phyloP scores from a whole-genome alignment of 2,329 filamentous ascomycete genomes.

The Mycosphaerella arachidis region DNA sequence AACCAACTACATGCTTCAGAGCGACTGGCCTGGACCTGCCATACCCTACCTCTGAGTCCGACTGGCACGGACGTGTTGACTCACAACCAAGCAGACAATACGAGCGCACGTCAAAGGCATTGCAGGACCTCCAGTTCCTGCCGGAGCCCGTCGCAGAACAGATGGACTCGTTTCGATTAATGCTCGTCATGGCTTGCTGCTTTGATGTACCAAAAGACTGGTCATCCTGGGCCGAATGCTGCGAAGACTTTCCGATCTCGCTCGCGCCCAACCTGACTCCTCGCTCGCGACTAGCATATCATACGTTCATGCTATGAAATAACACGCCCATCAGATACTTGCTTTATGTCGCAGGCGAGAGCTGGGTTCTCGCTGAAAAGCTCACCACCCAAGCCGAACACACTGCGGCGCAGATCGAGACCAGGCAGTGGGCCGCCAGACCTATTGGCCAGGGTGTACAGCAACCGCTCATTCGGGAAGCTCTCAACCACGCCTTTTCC shows the following conservation, averaged over 20 bases:
- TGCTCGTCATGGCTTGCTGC: constrained; percentile 33
- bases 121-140: constrained; percentile 8
- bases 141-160: constrained; percentile 1
- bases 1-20: constrained; percentile 7
- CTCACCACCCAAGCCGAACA: constrained; percentile 35
- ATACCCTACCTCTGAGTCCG: constrained; percentile 31
- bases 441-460: background rate
- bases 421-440: constrained; percentile 35
- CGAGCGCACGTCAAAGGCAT: constrained; percentile 15
- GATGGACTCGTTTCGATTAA: constrained; percentile 34
- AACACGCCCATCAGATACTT: constrained; percentile 39
- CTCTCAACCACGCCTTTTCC: constrained; percentile 23
- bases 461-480: constrained; percentile 4
- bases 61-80: constrained; percentile 35
- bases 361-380: constrained; percentile 44
- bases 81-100: background rate
- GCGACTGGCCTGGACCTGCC: constrained; percentile 33
- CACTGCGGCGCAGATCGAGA: constrained; percentile 28
- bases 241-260: constrained; percentile 12
- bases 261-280: constrained; percentile 15
- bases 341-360: constrained; percentile 42
- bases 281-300: constrained; percentile 24
- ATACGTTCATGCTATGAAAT: constrained; percentile 37
- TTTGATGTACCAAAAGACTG: constrained; percentile 10
- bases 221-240: constrained; percentile 2